Conservation (phyloP, 2,329 filamentous ascomycete species). For the Talaromyces pinophilus region DNA sequence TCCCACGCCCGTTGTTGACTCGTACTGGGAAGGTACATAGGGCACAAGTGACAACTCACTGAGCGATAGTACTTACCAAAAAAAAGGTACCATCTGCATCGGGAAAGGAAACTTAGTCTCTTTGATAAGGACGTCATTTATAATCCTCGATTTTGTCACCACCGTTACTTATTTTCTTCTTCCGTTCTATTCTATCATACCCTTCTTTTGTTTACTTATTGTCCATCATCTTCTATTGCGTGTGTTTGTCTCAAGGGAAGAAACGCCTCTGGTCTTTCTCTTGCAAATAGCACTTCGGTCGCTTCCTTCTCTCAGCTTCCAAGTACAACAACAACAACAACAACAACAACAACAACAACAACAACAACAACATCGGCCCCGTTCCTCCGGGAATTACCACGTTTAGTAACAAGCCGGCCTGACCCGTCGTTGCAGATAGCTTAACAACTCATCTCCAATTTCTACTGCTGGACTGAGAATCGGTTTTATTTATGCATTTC, state of each 20-base stretch:
- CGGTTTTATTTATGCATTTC: slow-evolving; percentile 20
- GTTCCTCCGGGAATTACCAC: background rate
- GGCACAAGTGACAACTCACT: slow-evolving; percentile 4
- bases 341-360: background rate
- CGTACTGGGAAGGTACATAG: slow-evolving; percentile 28
- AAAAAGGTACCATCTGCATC: background rate
- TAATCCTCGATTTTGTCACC: background rate
- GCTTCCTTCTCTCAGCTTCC: background rate
- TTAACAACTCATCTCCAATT: background rate
- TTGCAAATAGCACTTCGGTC: background rate
- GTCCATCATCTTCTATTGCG: background rate
- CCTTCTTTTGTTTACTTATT: slow-evolving; percentile 4
- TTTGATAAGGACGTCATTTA: slow-evolving; percentile 2
- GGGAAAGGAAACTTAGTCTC: slow-evolving; percentile 5
- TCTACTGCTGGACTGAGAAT: background rate
- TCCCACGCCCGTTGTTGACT: slow-evolving; percentile 17
- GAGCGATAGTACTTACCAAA: background rate
- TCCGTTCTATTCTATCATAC: background rate
- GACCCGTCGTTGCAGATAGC: background rate
- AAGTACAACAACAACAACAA: background rate
- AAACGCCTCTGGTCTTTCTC: background rate
- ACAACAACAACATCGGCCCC: background rate
- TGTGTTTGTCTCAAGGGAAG: background rate
- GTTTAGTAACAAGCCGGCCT: background rate
- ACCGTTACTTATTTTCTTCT: background rate